phyloP scores from a whole-genome alignment of 352 stramenopile genomes.

The Globisporangium nodosum region DNA sequence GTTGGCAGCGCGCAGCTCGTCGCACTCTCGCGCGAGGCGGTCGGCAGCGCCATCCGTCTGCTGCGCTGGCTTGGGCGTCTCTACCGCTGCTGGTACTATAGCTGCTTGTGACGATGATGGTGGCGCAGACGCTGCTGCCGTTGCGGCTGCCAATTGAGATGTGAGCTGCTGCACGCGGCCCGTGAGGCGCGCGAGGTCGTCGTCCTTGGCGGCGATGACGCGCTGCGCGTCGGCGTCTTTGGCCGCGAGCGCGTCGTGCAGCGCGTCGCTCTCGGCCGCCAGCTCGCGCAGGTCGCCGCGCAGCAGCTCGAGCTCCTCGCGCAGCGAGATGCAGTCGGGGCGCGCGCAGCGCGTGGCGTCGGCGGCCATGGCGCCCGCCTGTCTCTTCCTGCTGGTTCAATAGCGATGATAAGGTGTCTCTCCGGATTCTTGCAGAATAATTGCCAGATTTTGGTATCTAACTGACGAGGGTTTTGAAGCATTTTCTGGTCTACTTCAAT shows the following conservation, averaged over 20 bases:
- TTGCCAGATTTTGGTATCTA: background rate
- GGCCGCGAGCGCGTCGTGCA: slow-evolving; percentile 47
- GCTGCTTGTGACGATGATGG: background rate
- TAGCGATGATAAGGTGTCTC: too few relatives aligned
- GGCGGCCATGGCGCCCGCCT: background rate
- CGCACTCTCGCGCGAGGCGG: background rate
- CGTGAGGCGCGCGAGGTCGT: background rate
- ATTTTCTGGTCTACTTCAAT: background rate
- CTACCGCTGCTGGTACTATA: background rate
- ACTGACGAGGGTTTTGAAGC: background rate
- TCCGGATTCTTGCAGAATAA: background rate
- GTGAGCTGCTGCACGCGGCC: background rate
- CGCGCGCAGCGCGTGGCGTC: slow-evolving; percentile 27
- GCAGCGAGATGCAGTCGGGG: slow-evolving; percentile 56
- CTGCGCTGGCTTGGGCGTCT: background rate
- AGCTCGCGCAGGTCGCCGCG: slow-evolving; percentile 55
- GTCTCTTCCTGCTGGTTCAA: too few relatives aligned
- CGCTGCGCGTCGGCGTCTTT: slow-evolving; percentile 18
- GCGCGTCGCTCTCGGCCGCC: slow-evolving; percentile 53
- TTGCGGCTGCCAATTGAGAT: background rate
- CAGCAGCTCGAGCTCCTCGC: slow-evolving; percentile 60
- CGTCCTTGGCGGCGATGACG: background rate
- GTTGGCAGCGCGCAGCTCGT: background rate
- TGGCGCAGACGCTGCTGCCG: background rate
- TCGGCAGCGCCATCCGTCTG: background rate